A percentile compares a stretch with the other conserved stretches of the same genome.
Evolutionary conservation across 2,329 filamentous ascomycete genomes (phyloP).

Genomic region (Eutypa lata): DNA sequence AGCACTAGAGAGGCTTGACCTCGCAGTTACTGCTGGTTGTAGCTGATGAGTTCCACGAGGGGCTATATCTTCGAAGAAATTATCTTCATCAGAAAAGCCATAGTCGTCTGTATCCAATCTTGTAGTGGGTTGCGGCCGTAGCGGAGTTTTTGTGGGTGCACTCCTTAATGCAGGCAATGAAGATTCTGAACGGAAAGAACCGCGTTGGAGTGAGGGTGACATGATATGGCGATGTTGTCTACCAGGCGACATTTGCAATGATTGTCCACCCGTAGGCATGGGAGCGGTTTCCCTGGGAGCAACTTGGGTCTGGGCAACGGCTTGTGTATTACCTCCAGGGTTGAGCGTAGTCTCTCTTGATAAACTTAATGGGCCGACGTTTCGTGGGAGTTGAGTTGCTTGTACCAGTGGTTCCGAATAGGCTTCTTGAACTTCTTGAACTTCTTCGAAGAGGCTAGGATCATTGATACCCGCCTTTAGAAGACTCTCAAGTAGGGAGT

Average conservation of each 20-base stretch:
- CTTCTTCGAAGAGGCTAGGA: constrained; percentile 33
- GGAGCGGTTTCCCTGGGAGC: constrained; percentile 20
- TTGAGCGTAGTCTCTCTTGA: constrained; percentile 29
- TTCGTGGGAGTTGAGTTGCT: constrained; percentile 39
- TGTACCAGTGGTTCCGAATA: constrained; percentile 35
- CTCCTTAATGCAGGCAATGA: constrained; percentile 15
- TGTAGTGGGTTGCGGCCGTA: constrained; percentile 11
- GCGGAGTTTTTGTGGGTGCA: constrained; percentile 7
- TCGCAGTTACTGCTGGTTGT: constrained; percentile 6
- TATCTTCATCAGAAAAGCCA: constrained; percentile 34
- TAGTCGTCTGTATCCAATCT: constrained; percentile 13
- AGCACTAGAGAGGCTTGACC: constrained; percentile 7
- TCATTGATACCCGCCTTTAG: constrained; percentile 44
- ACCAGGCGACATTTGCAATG: constrained; percentile 12
- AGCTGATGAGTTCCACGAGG: constrained; percentile 8
- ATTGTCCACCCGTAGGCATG: constrained; percentile 9
- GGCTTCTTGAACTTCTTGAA: constrained; percentile 11
- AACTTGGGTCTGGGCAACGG: constrained; percentile 52
- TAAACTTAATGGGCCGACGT: constrained; percentile 23
- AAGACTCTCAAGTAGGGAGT: constrained; percentile 38
- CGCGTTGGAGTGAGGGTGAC: constrained; percentile 6
- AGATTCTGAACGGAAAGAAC: constrained; percentile 4
- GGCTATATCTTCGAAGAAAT: constrained; percentile 23
- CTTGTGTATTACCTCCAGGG: constrained; percentile 34
- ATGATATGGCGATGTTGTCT: constrained; percentile 9